Evolutionary conservation across 2,329 filamentous ascomycete species (phyloP).

Genomic region (Alternaria angustiovoidea): DNA sequence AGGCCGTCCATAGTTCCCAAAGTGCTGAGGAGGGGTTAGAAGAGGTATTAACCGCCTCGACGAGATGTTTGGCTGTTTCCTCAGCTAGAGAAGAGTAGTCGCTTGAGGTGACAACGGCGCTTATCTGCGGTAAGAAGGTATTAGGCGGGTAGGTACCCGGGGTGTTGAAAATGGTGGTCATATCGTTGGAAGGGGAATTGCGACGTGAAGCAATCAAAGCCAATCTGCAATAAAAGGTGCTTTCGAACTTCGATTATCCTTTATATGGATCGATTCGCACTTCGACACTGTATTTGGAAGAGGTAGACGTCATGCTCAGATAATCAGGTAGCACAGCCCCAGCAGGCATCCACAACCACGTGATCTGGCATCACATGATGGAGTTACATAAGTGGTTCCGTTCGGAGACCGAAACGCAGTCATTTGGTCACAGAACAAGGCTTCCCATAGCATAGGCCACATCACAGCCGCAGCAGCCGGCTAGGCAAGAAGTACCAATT

Average conservation of each 20-base stretch:
- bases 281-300: neutral
- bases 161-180: neutral
- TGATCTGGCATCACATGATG: neutral
- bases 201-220: neutral
- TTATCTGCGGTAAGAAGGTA: neutral
- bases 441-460: neutral
- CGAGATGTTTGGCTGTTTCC: neutral
- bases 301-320: neutral
- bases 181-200: neutral
- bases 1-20: slow-evolving; percentile 9
- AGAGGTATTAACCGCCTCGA: neutral
- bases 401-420: neutral
- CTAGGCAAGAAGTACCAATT: neutral
- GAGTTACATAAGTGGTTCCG: rapidly evolving
- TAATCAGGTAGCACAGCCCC: neutral
- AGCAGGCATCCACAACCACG: neutral
- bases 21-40: neutral
- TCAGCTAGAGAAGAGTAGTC: neutral
- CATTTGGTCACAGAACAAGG: neutral
- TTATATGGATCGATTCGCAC: neutral
- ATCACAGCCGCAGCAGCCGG: neutral
- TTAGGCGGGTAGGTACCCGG: neutral
- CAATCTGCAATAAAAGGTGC: neutral
- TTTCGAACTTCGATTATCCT: too few species aligned
- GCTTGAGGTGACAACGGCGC: neutral